Percentiles rank a stretch among this genome's conserved stretches.
phyloP scores from a whole-genome alignment of 2,329 filamentous ascomycete species.

The Beauveria bassiana region DNA sequence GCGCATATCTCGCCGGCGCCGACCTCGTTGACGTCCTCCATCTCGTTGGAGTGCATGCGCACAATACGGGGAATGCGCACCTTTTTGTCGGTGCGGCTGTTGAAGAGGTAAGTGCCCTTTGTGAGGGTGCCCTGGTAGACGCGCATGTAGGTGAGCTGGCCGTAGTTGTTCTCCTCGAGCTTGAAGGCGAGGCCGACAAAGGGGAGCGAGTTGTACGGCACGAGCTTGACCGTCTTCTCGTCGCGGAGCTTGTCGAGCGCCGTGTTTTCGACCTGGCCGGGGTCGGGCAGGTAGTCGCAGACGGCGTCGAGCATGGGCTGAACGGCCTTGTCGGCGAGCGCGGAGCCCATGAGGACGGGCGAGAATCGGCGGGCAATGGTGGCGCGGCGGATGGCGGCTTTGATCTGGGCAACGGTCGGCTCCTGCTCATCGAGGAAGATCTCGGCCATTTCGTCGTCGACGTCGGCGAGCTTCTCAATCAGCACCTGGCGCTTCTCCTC shows the following conservation, averaged over 20 bases:
- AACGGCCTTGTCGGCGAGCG: constrained; percentile 86
- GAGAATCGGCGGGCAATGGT: constrained; percentile 89
- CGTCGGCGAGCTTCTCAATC: constrained; percentile 92
- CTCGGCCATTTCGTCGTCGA: constrained; percentile 96
- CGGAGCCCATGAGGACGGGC: constrained; percentile 93
- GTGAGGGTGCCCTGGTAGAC: constrained; percentile 90
- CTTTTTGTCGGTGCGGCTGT: constrained; percentile 90
- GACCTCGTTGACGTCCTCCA: constrained; percentile 92
- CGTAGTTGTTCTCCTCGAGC: constrained; percentile 97
- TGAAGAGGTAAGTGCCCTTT: constrained; percentile 88
- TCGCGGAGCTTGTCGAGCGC: constrained; percentile 75
- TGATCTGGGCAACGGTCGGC: constrained; percentile 76
- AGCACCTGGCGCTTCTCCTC: constrained; percentile 77
- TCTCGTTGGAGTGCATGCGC: constrained; percentile 98
- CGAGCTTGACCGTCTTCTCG: constrained; percentile 76
- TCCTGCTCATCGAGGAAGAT: constrained; percentile 82
- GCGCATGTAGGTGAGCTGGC: constrained; percentile 95
- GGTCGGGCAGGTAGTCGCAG: constrained; percentile 92
- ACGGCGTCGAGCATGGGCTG: constrained; percentile 97
- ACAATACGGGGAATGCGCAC: constrained; percentile 95
- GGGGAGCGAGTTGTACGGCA: constrained; percentile 87
- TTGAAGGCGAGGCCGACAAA: constrained; percentile 98
- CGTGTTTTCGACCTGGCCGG: constrained; percentile 78
- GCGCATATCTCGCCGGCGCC: constrained; percentile 97
- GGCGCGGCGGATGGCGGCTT: constrained; percentile 80